These are phyloP conservation scores for Avicennia marina DNA, from an alignment of 257 asterid species.

Conservation along the genomic window DNA sequence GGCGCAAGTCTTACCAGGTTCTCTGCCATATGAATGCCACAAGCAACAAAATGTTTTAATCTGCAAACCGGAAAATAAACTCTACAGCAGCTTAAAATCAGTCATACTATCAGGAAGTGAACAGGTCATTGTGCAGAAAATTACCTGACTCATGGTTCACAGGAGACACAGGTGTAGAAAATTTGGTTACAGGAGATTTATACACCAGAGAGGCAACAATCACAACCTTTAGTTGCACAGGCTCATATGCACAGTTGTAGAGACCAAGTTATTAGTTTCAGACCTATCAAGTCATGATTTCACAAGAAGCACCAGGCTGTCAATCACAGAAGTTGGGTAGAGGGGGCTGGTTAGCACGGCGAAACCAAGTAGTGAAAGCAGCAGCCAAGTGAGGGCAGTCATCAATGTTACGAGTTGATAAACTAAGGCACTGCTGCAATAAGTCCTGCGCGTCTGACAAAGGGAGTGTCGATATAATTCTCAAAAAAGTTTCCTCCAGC, in stretches of 20 bases:
- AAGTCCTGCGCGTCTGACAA: slow-evolving; percentile 63
- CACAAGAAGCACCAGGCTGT: too few species aligned
- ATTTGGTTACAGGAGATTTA: neutral
- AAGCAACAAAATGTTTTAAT: too few species aligned
- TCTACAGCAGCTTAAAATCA: too few species aligned
- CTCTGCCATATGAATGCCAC: too few species aligned
- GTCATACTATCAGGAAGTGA: too few species aligned
- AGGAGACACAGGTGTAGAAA: too few species aligned
- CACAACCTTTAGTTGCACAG: neutral
- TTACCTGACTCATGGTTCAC: too few species aligned
- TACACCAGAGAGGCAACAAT: neutral
- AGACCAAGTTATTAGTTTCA: neutral
- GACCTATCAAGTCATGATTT: neutral
- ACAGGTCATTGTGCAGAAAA: too few species aligned
- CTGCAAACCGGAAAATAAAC: too few species aligned
- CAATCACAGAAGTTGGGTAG: slow-evolving; percentile 18
- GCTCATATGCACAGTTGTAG: slow-evolving; percentile 5
- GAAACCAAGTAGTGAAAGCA: slow-evolving; percentile 95
- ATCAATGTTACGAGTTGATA: slow-evolving; percentile 78
- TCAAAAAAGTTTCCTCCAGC: slow-evolving; percentile 76
- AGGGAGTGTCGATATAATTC: slow-evolving; percentile 86
- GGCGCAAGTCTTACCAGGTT: too few species aligned
- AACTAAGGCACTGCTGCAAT: slow-evolving; percentile 85
- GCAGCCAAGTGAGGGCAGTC: slow-evolving; percentile 83
- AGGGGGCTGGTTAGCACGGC: slow-evolving; percentile 63